Conservation (phyloP, 2,329 filamentous ascomycete genomes). For the Falciphora oryzae region DNA sequence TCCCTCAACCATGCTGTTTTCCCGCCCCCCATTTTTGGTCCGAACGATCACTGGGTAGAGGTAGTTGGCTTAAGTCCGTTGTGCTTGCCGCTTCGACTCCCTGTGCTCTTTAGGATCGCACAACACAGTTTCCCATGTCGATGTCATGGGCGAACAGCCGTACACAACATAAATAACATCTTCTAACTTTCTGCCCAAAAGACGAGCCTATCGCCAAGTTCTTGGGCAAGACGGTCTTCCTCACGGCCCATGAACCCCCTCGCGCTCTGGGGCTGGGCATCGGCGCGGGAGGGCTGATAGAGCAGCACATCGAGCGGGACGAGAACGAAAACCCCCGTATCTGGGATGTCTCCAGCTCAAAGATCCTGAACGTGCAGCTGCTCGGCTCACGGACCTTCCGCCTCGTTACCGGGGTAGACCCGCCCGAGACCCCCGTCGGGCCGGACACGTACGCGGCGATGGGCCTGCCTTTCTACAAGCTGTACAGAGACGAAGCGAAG, state of each 20-base stretch:
- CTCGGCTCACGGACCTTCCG: constrained; percentile 8
- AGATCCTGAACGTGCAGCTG: constrained; percentile 7
- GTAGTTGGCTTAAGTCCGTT: no score
- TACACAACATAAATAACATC: background rate
- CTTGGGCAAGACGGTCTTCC: background rate
- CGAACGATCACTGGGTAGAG: no score
- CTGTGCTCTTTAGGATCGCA: no score
- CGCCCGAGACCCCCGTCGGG: constrained; percentile 4
- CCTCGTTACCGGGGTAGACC: constrained; percentile 1
- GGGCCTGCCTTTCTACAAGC: constrained; percentile 3
- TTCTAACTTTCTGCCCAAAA: background rate
- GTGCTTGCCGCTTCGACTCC: no score
- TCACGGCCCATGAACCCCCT: background rate
- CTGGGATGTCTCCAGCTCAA: constrained; percentile 4
- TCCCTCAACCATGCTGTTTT: no score
- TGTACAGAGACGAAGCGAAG: constrained; percentile 4
- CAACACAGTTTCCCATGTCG: no score
- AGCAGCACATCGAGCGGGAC: constrained; percentile 7
- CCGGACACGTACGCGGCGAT: background rate
- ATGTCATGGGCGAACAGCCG: no score
- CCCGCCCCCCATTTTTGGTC: no score
- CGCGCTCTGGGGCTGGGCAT: background rate
- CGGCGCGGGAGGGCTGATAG: constrained; percentile 1
- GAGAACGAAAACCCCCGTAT: constrained; percentile 2
- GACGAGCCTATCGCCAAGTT: background rate